Evolutionary conservation across 163 green algal species (phyloP), one percentile per base, ranked within the genome.

Genomic region (Chlorella variabilis): DNA sequence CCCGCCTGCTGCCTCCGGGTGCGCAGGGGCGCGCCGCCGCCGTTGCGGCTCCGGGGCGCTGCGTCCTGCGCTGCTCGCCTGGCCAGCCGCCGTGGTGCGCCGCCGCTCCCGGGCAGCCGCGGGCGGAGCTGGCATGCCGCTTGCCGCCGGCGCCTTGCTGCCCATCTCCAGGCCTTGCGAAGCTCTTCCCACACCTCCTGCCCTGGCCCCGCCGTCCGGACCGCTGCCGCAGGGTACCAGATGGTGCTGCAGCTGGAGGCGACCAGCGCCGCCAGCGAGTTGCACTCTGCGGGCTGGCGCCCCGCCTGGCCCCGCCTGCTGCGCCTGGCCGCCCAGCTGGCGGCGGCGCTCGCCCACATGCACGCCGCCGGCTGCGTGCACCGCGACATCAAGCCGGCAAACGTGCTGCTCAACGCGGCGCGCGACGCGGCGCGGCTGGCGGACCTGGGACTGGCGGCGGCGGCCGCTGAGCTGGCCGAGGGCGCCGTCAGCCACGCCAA

Each of bases 381-480:
- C 39, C 34, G 95, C 0, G 95, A 98, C 71, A 75, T 98, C 54
- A 98, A 98, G 85, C 92, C 94, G 0, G 86, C 71, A 36, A 98
- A 98, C 80, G 65, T 98, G n/a, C 73, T 98, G 39, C 38, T 96
- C 41, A 84, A 85, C 45, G 73, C 42, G n/a, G 34, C 20, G 1
- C 18, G 51, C 6, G 18, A 31, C 27, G 2, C 45, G 20, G 76
- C 81, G 4, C 62, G 82, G 20, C 77, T 97, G 36, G 84, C 87
- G 7, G 94, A 97, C 83, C 93, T 96, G 90, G 92, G 93, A 27
- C 85, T 96, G 38, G 91, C 91, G 62, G 75, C 42, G 27, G 63
- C 59, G 21, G 83, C 56, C 31, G 85, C 80, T 34, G 69, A 86
- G 84, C 58, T 86, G 33, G 45, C 77, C 45, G 56, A 8, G 13